These are phyloP conservation scores for Aspergillus bridgeri DNA, from an alignment of 495 filamentous ascomycete species.

Conservation along the genomic window DNA sequence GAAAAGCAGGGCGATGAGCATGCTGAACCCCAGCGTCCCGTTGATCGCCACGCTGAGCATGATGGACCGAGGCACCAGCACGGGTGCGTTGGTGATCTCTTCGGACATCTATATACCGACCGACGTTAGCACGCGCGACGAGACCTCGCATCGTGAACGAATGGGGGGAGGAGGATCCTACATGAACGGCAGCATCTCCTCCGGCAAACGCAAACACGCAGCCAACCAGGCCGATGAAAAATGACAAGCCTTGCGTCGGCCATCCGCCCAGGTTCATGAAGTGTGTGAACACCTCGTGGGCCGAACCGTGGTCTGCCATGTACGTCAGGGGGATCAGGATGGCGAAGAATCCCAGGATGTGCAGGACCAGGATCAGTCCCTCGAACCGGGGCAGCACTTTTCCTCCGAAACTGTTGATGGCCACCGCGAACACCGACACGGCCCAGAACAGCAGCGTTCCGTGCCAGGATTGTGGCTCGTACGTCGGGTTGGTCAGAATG, in stretches of 20 bases:
- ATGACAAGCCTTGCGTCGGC: slow-evolving; percentile 39
- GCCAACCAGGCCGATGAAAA: slow-evolving; percentile 42
- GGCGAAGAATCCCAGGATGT: slow-evolving; percentile 50
- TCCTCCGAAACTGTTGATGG: slow-evolving; percentile 40
- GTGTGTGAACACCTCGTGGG: slow-evolving; percentile 42
- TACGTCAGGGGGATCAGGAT: slow-evolving; percentile 48
- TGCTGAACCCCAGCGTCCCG: slow-evolving; percentile 47
- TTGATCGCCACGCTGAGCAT: slow-evolving; percentile 47
- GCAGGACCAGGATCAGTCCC: slow-evolving; percentile 42
- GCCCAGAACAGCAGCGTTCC: slow-evolving; percentile 44
- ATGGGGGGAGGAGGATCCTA: slow-evolving; percentile 17
- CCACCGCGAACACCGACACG: slow-evolving; percentile 30
- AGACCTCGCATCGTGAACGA: background rate
- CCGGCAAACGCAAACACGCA: slow-evolving; percentile 42
- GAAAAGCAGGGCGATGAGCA: slow-evolving; percentile 49
- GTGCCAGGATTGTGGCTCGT: slow-evolving; percentile 38
- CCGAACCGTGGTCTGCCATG: slow-evolving; percentile 39
- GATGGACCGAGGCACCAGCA: slow-evolving; percentile 44
- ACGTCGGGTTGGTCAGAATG: slow-evolving; percentile 32
- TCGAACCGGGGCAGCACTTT: slow-evolving; percentile 45
- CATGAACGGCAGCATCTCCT: slow-evolving; percentile 40
- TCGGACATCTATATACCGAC: slow-evolving; percentile 45
- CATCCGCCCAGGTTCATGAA: slow-evolving; percentile 48
- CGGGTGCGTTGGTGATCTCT: slow-evolving; percentile 46
- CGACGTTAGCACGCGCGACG: background rate